These are phyloP conservation scores for Sphagnum tenellum DNA, from an alignment of 225 moss, liverwort and hornwort genomes.

Conservation along the genomic window DNA sequence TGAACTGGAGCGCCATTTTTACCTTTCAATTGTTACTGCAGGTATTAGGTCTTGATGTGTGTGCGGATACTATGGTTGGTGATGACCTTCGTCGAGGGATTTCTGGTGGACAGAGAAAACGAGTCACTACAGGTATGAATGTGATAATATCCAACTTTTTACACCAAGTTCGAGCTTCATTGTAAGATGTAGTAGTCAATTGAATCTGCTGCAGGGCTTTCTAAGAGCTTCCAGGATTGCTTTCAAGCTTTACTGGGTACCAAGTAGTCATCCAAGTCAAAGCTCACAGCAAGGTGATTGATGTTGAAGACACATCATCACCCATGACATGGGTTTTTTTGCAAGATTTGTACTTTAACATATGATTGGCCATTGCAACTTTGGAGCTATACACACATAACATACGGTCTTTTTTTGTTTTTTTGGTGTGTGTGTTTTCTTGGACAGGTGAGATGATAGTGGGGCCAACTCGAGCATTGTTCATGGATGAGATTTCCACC, in stretches of 20 bases:
- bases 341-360: too few species aligned
- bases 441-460: conserved; percentile 64
- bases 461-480: conserved; percentile 53
- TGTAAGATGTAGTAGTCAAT: too few species aligned
- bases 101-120: conserved; percentile 82
- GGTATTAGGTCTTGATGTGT: conserved; percentile 79
- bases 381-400: too few species aligned
- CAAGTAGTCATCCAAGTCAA: too few species aligned
- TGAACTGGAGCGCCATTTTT: not conserved
- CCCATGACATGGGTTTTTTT: too few species aligned
- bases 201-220: not conserved
- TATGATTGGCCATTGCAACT: too few species aligned
- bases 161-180: too few species aligned
- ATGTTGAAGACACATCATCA: not conserved
- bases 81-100: conserved; percentile 75
- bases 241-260: too few species aligned
- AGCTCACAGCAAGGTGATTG: not conserved
- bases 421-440: not conserved
- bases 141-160: too few species aligned
- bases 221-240: not conserved
- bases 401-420: too few species aligned
- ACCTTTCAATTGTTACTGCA: conserved; percentile 8
- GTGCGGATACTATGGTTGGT: conserved; percentile 65
- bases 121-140: conserved; percentile 64
- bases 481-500: conserved; percentile 71